These are phyloP conservation scores for Rhynchosporium secalis DNA, from an alignment of 2,329 filamentous ascomycete genomes.

Conservation along the genomic window DNA sequence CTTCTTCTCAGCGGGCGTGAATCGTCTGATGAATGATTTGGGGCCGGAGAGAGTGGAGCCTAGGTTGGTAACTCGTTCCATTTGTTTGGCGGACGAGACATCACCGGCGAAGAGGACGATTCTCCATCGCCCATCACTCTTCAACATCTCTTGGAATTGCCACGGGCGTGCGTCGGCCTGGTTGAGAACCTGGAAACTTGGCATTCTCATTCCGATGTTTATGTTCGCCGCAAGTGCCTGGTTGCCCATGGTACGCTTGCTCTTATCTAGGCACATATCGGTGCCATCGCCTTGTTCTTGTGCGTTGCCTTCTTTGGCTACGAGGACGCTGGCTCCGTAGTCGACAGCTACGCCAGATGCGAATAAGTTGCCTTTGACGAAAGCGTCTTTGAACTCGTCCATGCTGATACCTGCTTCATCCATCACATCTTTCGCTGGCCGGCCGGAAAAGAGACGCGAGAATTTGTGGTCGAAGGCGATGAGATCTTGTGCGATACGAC, in stretches of 20 bases:
- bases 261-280: constrained; percentile 48
- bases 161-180: constrained; percentile 55
- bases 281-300: constrained; percentile 50
- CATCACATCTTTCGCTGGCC: constrained; percentile 48
- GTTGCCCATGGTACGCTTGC: constrained; percentile 55
- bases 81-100: constrained; percentile 47
- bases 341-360: constrained; percentile 58
- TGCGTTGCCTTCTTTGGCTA: constrained; percentile 52
- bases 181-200: constrained; percentile 59
- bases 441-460: constrained; percentile 56
- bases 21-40: constrained; percentile 46
- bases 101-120: constrained; percentile 64
- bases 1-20: constrained; percentile 42
- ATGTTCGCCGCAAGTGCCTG: constrained; percentile 34
- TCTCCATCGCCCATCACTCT: constrained; percentile 58
- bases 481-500: constrained; percentile 62
- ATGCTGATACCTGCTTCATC: constrained; percentile 56
- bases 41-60: constrained; percentile 46
- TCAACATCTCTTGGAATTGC: constrained; percentile 58
- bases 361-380: constrained; percentile 60
- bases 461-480: constrained; percentile 64
- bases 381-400: constrained; percentile 61
- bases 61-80: constrained; percentile 48
- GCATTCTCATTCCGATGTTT: constrained; percentile 56
- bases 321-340: constrained; percentile 56